Base-by-base conservation (phyloP, 441 rosid species). In the Hura crepitans region DNA sequence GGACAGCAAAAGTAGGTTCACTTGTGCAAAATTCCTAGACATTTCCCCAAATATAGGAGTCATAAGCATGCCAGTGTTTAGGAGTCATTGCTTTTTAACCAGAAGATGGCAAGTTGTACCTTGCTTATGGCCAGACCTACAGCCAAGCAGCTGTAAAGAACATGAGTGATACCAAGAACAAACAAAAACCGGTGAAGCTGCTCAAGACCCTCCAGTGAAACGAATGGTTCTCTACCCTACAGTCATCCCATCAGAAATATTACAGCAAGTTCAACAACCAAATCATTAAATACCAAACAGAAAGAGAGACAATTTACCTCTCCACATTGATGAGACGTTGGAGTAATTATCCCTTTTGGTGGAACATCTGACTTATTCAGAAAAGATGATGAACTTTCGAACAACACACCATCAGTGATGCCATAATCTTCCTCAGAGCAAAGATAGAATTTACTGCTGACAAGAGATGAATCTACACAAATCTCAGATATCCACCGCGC, bases 141-240 rank as follows among this genome's bases (percentile, higher is more conserved):
- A 35, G 97, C 89, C 79, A 94, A 74, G 56, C 90, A 91, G 73
- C 99, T 94, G 68, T 94, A 91, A 33, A 94, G 75, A 70, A 92
- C 96, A 80, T 94, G 99, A 80, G 90, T 91, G 68, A 88, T 85
- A 62, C 97, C 97, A 17, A 94, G 90, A 71, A 94, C 97, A 70
- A 94, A 94, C 30, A 94, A 76, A 76, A 94, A 94, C 62, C 94
- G 89, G 73, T 90, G 90, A 76, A 94, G 99, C 77, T 94, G 96
- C 82, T 90, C 89, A 0, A 94, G 93, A 15, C 96, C 93, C 77
- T 89, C 91, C 2, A 84, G 75, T 12, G 97, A 94, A 59, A 91
- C 98, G 70, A 91, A 94, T 43, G 98, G 98, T 76, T 94, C 96
- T 27, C 77, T 90, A 25, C 98, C 98, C 98, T 94, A 84, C 73